Base-by-base conservation (phyloP, 305 asterid genomes). In the Solanum hybrid region DNA sequence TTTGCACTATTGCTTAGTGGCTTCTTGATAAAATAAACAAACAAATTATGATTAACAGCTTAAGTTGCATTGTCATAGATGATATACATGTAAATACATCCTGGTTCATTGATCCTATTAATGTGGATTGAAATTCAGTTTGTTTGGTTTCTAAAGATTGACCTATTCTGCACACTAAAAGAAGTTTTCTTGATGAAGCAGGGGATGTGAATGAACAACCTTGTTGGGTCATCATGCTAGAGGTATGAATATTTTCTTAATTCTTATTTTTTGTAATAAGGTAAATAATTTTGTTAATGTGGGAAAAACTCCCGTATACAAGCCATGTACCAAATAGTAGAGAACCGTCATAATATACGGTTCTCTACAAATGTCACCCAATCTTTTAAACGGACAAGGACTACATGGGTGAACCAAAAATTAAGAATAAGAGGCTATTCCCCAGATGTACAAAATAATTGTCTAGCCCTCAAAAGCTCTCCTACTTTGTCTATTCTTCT, bases 191-290 rank as follows among this genome's bases (percentile, higher is more conserved):
- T 91, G 75, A 90, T 95, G 93, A 92, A 93, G 92, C 98, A 98
- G 99, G 96, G 89, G 91, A 89, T 22, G 91, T 81, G 51, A 96
- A 96, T 87, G 92, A 95, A 88, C 97, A 97, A 90, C 98, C 99
- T 88, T 98, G 99, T 90, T 98, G 99, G 99, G 98, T 98, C 90
- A 97, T 98, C 90, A 97, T 97, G 99, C 88, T 98, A 79, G 99
- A 98, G 99, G 99, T 97, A 93, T 91, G 83, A 61, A 20, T 79
- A 9, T 18, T 89, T 31, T 79, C 57, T 51, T 7, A 35, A 79
- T 42, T 57, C 71, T 61, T 29, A 42, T 36, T 18, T 18, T 18
- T 7, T 22, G 3, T 80, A n/a, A 80, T 11, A n/a, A 80, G 86
- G 34, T 24, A 80, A 36, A 37, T 37, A 37, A 29, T 37, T 80